Conservation (phyloP, 768 basidiomycete genomes). For the Galerina sulciceps region DNA sequence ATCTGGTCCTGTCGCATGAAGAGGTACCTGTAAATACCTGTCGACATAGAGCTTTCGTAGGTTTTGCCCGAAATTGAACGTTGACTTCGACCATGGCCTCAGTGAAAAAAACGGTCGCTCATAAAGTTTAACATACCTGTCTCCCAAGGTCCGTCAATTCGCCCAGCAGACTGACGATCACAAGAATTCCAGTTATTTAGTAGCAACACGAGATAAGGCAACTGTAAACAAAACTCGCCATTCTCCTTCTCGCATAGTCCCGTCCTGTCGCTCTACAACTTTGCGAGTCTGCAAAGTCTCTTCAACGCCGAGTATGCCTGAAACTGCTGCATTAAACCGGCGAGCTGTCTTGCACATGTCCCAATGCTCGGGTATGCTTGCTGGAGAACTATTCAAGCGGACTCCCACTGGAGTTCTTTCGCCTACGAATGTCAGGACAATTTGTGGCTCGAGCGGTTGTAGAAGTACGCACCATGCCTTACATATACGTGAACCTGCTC, state of each 20-base stretch:
- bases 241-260: slow-evolving; percentile 55
- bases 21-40: slow-evolving; percentile 41
- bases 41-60: slow-evolving; percentile 71
- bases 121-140: slow-evolving; percentile 43
- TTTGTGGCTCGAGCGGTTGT: background rate
- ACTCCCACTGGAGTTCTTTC: slow-evolving; percentile 80
- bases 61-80: slow-evolving; percentile 61
- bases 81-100: slow-evolving; percentile 48
- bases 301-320: slow-evolving; percentile 26
- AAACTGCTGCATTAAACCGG: slow-evolving; percentile 52
- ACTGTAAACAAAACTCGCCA: slow-evolving; percentile 50
- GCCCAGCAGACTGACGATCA: slow-evolving; percentile 59
- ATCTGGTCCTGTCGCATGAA: background rate
- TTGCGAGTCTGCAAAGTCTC: slow-evolving; percentile 42
- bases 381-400: slow-evolving; percentile 63
- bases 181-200: background rate
- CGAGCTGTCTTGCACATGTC: slow-evolving; percentile 61
- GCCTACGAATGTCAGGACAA: slow-evolving; percentile 41
- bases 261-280: slow-evolving; percentile 62
- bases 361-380: slow-evolving; percentile 73
- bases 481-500: slow-evolving; percentile 79
- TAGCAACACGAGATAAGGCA: background rate
- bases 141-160: slow-evolving; percentile 75
- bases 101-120: background rate
- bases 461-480: slow-evolving; percentile 62